A percentile compares a stretch with the other conserved stretches of the same genome.
phyloP scores from a whole-genome alignment of 257 asterid genomes.

The Hygrophila difformis region DNA sequence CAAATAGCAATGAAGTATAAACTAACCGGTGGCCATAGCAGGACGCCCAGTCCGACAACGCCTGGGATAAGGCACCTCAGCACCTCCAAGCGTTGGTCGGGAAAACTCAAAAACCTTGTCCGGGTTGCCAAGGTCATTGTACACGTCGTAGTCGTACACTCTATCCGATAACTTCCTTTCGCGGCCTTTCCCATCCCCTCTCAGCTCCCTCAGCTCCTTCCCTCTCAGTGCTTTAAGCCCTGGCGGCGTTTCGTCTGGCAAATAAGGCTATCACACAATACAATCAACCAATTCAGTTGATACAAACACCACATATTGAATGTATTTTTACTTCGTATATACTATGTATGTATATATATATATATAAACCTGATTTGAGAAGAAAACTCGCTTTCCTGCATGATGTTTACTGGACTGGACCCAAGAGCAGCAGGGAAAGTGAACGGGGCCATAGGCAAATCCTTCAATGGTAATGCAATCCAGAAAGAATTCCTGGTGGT shows the following conservation, averaged over 20 bases:
- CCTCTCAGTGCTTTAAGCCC: constrained; percentile 74
- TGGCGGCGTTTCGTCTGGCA: constrained; percentile 82
- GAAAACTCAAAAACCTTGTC: no score
- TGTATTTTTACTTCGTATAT: no score
- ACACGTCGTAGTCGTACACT: no score
- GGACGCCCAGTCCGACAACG: no score
- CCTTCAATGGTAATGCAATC: constrained; percentile 88
- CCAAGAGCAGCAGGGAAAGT: constrained; percentile 89
- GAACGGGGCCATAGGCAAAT: constrained; percentile 75
- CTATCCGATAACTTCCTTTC: constrained; percentile 61
- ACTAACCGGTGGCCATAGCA: no score
- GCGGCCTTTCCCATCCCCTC: constrained; percentile 89
- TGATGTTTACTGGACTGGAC: constrained; percentile 71
- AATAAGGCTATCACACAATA: constrained; percentile 56
- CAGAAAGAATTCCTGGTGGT: constrained; percentile 78
- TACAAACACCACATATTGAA: constrained; percentile 9
- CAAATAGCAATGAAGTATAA: constrained; percentile 9
- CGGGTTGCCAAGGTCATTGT: no score
- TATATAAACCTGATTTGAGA: constrained; percentile 96
- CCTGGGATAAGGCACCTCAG: no score
- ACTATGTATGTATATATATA: no score
- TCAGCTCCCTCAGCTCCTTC: constrained; percentile 57
- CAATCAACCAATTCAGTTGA: neutral
- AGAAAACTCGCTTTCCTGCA: constrained; percentile 69
- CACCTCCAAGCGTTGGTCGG: no score